Evolutionary conservation across 352 stramenopile genomes (phyloP), one percentile per base, ranked within the genome.

Genomic region (Thalassiosira mediterranea): DNA sequence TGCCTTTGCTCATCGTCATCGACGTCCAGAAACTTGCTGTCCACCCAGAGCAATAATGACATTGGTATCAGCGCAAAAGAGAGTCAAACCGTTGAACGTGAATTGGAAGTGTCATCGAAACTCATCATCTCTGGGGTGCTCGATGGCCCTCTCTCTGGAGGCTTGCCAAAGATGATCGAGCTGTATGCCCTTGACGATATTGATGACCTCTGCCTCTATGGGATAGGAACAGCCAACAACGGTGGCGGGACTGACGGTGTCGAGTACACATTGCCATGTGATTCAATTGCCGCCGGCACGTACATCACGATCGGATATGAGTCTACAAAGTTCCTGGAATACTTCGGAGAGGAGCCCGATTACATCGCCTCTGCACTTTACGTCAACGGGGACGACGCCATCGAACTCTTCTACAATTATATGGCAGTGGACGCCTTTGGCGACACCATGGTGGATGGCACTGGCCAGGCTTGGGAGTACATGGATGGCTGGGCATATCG

Each of bases 311-410:
- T 67, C 29, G 4, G 42, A 29, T 62, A 34, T 29, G 54, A 67
- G 42, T 28, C 21, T 29, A 21, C 42, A 25, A 28, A 46, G 26
- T 75, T 62, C 32, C 2, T 10, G 5, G 15, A 15, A 32, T 75
- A 59, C 25, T 75, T 75, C 53, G 54, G 54, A 25, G 44, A 51
- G 10, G 3, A 10, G 0, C 65, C 52, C 11, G 48, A 66, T 54
- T 75, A 54, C 47, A 25, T 68, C 17, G 52, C n/a, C 29, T 29
- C 26, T 2, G 26, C 26, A 58, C 25, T 19, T 23, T 10, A 13
- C 28, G 58, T 65, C 13, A 74, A 74, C 40, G 65, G 65, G 15
- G 47, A 74, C 52, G 65, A 74, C 58, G 53, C 53, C 34, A 61
- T 68, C 21, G 54, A 68, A 52, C 65, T 74, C 26, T 66, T 51